phyloP scores from a whole-genome alignment of 441 rosid genomes.

The Populus hybrid region DNA sequence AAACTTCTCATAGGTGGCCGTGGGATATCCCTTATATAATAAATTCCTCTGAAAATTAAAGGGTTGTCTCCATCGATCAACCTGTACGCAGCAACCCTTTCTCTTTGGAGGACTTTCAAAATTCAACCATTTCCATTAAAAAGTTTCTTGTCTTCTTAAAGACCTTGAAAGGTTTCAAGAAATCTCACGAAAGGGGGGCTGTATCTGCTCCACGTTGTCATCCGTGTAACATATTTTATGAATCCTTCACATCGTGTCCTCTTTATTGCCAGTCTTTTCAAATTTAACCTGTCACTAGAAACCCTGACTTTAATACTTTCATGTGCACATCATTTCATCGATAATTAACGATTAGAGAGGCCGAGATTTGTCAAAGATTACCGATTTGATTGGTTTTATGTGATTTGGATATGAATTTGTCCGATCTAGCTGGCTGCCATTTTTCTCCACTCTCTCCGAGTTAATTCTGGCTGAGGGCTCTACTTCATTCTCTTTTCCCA shows the following conservation, averaged over 20 bases:
- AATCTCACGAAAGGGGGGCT: constrained; percentile 5
- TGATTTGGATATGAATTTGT: no score
- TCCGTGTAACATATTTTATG: neutral
- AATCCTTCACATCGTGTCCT: neutral
- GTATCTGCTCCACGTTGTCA: constrained; percentile 14
- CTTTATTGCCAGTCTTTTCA: neutral
- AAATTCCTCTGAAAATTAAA: neutral
- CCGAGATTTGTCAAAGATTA: neutral
- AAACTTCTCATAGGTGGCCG: neutral
- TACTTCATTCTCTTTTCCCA: neutral
- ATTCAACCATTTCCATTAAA: constrained; percentile 3
- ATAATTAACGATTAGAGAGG: neutral
- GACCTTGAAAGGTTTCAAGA: constrained; percentile 16
- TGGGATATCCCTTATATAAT: neutral
- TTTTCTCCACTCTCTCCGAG: no score
- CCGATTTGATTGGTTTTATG: neutral
- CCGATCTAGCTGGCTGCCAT: no score
- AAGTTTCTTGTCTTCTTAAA: neutral
- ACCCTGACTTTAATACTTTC: neutral
- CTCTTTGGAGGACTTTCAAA: constrained; percentile 12
- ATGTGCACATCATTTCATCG: neutral
- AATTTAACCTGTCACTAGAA: neutral
- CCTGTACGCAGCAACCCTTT: neutral
- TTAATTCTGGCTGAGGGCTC: neutral
- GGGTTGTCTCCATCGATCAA: neutral